Evolutionary conservation across 2,329 filamentous ascomycete genomes (phyloP), one percentile per base, ranked within the genome.

Genomic region (Microdochium nivale): DNA sequence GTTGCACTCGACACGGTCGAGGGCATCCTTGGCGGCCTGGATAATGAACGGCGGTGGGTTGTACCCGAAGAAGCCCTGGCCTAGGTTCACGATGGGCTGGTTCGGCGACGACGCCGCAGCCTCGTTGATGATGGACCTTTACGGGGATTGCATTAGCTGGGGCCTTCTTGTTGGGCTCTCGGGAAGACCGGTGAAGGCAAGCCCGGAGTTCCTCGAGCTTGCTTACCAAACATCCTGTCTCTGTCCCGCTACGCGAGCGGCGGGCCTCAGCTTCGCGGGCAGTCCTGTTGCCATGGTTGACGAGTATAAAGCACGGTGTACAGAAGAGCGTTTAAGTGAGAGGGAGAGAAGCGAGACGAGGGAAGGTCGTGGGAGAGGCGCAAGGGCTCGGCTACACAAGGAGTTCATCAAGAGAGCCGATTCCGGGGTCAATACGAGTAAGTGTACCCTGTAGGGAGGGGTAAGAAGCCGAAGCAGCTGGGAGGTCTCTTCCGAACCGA

Each of bases 1-100:
- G 70, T 99, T 99, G 79, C 92, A 96, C 59, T 97, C 94, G 23
- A 99, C 92, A 49, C 83, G 80, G 64, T 96, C 86, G 49, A 99
- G 79, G 37, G 92, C 91, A 37, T 86, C 76, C 70, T 96, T 97
- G 49, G 94, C 94, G 43, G 94, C 94, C 60, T 96, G 81, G 57
- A 96, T 76, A 57, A 96, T 90, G 69, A 96, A 97, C 33, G 85
- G 70, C 8, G 92, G 92, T 52, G 92, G 92, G 65, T 97, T 97
- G 70, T 97, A 97, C 53, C 92, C 92, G 60, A 90, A 91, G 76
- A 90, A 90, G 51, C 80, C 80, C 64, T 83, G 80, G 25, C 80
- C 81, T 73, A 84, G 75, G 57, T 85, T 85, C 54, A 84, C 76
- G 56, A 85, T 83, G 53, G 81, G 80, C 64, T 83, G 80, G 53